phyloP scores from a whole-genome alignment of 768 basidiomycete genomes.

The Termitomyces sp. region DNA sequence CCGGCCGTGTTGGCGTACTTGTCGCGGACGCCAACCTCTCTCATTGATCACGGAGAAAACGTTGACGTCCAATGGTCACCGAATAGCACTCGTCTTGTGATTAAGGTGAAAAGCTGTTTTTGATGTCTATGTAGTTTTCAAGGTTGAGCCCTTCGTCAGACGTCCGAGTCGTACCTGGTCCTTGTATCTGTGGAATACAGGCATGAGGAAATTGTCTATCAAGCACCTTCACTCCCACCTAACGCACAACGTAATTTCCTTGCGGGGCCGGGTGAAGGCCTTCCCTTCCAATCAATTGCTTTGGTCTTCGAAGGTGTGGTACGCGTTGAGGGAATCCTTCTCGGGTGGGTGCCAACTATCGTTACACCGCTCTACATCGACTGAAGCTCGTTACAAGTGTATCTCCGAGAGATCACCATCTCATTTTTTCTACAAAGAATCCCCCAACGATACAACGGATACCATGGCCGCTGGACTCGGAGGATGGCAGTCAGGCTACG shows the following conservation, averaged over 20 bases:
- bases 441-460: slow-evolving; percentile 80
- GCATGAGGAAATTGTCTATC: slow-evolving; percentile 51
- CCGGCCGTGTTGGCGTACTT: slow-evolving; percentile 68
- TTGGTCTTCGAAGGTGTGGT: slow-evolving; percentile 81
- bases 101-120: slow-evolving; percentile 53
- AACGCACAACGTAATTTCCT: slow-evolving; percentile 65
- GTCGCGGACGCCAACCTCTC: slow-evolving; percentile 69
- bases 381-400: slow-evolving; percentile 39
- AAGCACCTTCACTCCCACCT: slow-evolving; percentile 44
- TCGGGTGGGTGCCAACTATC: slow-evolving; percentile 44
- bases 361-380: neutral
- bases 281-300: slow-evolving; percentile 60
- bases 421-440: slow-evolving; percentile 68
- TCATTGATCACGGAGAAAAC: slow-evolving; percentile 84
- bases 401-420: slow-evolving; percentile 64
- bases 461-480: slow-evolving; percentile 67
- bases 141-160: slow-evolving; percentile 42
- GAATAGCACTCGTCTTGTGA: slow-evolving; percentile 72
- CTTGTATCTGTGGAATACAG: slow-evolving; percentile 62
- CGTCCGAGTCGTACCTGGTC: slow-evolving; percentile 74
- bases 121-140: neutral
- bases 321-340: slow-evolving; percentile 66
- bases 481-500: slow-evolving; percentile 27
- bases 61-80: slow-evolving; percentile 73
- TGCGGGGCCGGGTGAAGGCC: slow-evolving; percentile 76